Conservation (phyloP, 179 eudicot genomes). For the Amaranthus tricolor region DNA sequence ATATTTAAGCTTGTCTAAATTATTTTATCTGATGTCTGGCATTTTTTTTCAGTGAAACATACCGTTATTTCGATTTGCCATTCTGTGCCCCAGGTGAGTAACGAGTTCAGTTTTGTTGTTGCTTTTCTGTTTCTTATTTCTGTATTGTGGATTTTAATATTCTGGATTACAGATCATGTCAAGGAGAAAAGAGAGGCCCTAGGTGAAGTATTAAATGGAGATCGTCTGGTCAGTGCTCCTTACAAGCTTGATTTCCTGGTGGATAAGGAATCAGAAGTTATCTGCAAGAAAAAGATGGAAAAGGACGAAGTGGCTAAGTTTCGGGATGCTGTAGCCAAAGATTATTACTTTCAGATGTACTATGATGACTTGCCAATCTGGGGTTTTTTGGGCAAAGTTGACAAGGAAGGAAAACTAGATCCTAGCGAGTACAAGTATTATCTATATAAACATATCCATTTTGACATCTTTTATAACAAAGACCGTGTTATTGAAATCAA, state of each 20-base stretch:
- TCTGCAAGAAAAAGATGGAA: constrained; percentile 37
- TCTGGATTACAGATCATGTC: constrained; percentile 31
- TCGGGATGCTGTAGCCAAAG: constrained; percentile 43
- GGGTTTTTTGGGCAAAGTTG: constrained; percentile 47
- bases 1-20: constrained; percentile 2
- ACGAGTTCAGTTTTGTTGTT: not conserved
- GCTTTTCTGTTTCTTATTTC: not conserved
- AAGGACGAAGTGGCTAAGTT: constrained; percentile 38
- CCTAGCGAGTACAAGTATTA: constrained; percentile 41
- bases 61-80: constrained; percentile 48
- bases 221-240: constrained; percentile 47
- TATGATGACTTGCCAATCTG: constrained; percentile 50
- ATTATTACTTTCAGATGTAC: constrained; percentile 47
- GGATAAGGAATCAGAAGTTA: constrained; percentile 39
- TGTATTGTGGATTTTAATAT: not conserved
- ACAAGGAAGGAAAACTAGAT: constrained; percentile 40
- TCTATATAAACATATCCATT: constrained; percentile 41
- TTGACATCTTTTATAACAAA: constrained; percentile 44
- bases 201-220: constrained; percentile 50
- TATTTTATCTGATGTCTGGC: not conserved
- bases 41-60: constrained; percentile 38
- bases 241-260: constrained; percentile 46
- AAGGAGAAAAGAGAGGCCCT: constrained; percentile 47
- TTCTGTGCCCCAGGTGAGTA: constrained; percentile 37
- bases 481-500: constrained; percentile 49